These are phyloP conservation scores for Dillenia suffruticosa DNA, from an alignment of 164 flowering plant species.

Conservation along the genomic window DNA sequence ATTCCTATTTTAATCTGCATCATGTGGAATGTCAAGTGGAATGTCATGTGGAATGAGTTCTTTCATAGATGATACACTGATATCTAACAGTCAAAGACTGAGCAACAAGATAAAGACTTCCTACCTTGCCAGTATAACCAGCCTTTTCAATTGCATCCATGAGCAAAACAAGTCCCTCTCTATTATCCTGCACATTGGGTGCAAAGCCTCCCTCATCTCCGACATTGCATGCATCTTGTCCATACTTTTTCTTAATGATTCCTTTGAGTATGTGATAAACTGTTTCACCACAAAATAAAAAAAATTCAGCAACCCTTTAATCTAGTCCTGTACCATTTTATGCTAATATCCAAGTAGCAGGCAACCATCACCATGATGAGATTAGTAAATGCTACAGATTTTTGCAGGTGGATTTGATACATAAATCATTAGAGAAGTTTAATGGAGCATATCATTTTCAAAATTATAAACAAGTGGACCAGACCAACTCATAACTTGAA, in stretches of 20 bases:
- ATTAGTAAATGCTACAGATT: no score
- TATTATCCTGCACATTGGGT: slow-evolving; percentile 95
- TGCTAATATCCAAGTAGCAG: no score
- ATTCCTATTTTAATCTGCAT: slow-evolving; percentile 93
- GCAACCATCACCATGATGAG: no score
- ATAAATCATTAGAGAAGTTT: no score
- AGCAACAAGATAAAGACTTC: neutral
- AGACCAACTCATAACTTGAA: no score
- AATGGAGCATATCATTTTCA: no score
- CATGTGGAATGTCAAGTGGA: slow-evolving; percentile 7
- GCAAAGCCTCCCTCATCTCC: slow-evolving; percentile 99
- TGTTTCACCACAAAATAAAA: slow-evolving; percentile 20
- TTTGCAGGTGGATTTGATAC: no score
- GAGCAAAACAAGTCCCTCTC: slow-evolving; percentile 88
- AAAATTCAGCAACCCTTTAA: no score
- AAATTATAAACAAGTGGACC: no score
- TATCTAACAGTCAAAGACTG: neutral
- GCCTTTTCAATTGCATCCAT: slow-evolving; percentile 94
- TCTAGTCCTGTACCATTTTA: no score
- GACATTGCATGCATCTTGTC: slow-evolving; percentile 99
- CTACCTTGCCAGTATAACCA: slow-evolving; percentile 95
- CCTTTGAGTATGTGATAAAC: slow-evolving; percentile 91
- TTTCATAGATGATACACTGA: slow-evolving; percentile 2
- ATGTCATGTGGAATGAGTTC: slow-evolving; percentile 4
- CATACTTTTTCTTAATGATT: slow-evolving; percentile 84